Base-by-base conservation (phyloP, 2,329 filamentous ascomycete genomes). In the Coccinonectria pachysandricola region DNA sequence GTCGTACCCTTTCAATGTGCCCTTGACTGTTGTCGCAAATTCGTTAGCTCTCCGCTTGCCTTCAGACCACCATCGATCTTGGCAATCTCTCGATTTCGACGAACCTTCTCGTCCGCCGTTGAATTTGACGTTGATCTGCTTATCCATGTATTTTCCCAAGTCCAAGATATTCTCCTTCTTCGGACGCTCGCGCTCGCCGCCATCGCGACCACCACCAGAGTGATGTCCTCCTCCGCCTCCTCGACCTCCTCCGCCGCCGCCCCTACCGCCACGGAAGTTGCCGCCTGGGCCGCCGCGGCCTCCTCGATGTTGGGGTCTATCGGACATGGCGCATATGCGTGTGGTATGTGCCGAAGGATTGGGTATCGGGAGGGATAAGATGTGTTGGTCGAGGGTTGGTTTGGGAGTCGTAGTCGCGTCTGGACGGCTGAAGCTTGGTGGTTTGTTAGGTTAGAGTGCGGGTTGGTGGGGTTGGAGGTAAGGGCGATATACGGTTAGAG, bases 161-260 rank as follows among this genome's bases (percentile, higher is more conserved):
- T 98, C 88, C 28, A 98, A 73, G 47, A 98, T 98, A 56, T 95
- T 96, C 60, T 98, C 91, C 68, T 96, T 96, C 75, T 94, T 95
- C 35, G 86, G 84, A 46, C 79, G 74, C 59, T 92, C 83, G 42
- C 69, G 61, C 35, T 71, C 54, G 24, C 57, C 57, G 27, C 59
- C 55, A 19, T 60, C 56, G 26, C 59, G 58, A 19, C 45, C 45
- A 18, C 47, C 49, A 19, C 50, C 54, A 27, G 49, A 57, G 32
- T 54, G 60, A 31, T 62, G 69, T 35, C 60, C 52, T 26, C 57
- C 51, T 35, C 62, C 59, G 37, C 62, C 56, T 23, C 60, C 50
- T 8, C 59, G 59, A 45, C 64, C 63, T 44, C 65, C 60, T 42
- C 64, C 54, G 43, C 59, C 57, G 38, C 57, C 59, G n/a, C n/a